Evolutionary conservation across 2,329 filamentous ascomycete species (phyloP), one percentile per base, ranked within the genome.

Genomic region (Xylariales sp.): DNA sequence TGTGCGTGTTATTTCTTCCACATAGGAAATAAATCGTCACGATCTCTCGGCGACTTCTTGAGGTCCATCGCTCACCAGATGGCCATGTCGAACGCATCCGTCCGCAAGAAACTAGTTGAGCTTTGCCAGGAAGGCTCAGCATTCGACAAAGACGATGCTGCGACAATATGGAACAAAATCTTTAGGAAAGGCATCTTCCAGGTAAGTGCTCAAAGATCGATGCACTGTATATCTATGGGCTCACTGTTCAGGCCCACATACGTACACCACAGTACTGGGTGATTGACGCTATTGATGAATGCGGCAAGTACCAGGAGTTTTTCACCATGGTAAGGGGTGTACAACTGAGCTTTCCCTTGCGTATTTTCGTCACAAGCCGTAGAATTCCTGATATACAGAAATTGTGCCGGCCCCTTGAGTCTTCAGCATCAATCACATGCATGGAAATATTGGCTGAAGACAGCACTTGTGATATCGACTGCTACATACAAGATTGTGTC

Each of bases 211-310:
- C n/a, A n/a, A n/a, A n/a, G n/a, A n/a, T n/a, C n/a, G n/a, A n/a
- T n/a, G n/a, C n/a, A n/a, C n/a, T n/a, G n/a, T n/a, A n/a, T n/a
- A n/a, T n/a, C n/a, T n/a, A n/a, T n/a, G n/a, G n/a, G n/a, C n/a
- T n/a, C n/a, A n/a, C n/a, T n/a, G n/a, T n/a, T n/a, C n/a, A n/a
- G n/a, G n/a, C n/a, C n/a, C n/a, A n/a, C n/a, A n/a, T n/a, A n/a
- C n/a, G n/a, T n/a, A n/a, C n/a, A n/a, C n/a, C n/a, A n/a, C 56
- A 63, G 16, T 62, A 52, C 31, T 63, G 59, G 60, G 51, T 64
- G 0, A 53, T 65, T 20, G 62, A 65, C 47, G 62, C 55, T 2
- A 20, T 64, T 5, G 62, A 64, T 40, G 61, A 64, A 40, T 64
- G 59, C 31, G 8, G 8, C 7, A 14, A 32, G 7, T 7, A 7